Evolutionary conservation across 805 yeast species (phyloP), one percentile per base, ranked within the genome.

Genomic region (Monosporozyma servazzii): DNA sequence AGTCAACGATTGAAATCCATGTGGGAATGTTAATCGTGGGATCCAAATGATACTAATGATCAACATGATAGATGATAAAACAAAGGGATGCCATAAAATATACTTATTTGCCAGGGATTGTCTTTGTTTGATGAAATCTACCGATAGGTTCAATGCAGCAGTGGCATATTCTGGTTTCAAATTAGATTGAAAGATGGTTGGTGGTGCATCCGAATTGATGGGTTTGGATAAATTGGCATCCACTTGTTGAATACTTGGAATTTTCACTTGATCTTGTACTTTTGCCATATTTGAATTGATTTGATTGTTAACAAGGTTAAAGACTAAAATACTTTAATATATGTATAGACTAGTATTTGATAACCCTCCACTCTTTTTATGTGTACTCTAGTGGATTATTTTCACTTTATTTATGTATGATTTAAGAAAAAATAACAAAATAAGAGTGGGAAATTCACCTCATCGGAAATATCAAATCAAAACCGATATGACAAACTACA

Each of bases 131-230:
- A 78, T 69, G 56, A 74, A 79, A 63, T 86, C 93, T 52, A 86
- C 80, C 30, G 83, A 79, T 53, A 85, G 66, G 52, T 79, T 81
- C 50, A 82, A 61, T 1, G 83, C 78, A 10, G 86, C 86, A 44
- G 78, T 77, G 1, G 84, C 72, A 41, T 74, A 71, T 30, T 76
- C 79, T 1, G 90, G 90, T 6, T 70, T 71, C 48, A 86, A 70
- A 2, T 67, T 64, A 0, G 77, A 59, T 37, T 79, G 70, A 45
- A 66, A 69, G 39, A 86, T 77, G 1, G 77, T 77, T 10, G 88
- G 72, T 15, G 80, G 76, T 0, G 74, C 75, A 36, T 73, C 69
- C 0, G 60, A 66, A 53, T 80, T 77, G 50, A 86, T 65, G 6
- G 89, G 88, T 54, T 73, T 68, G 54, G 74, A 74, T 53, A 80